Base-by-base conservation (phyloP, 306 rosid species). In the Carpinus fangiana region DNA sequence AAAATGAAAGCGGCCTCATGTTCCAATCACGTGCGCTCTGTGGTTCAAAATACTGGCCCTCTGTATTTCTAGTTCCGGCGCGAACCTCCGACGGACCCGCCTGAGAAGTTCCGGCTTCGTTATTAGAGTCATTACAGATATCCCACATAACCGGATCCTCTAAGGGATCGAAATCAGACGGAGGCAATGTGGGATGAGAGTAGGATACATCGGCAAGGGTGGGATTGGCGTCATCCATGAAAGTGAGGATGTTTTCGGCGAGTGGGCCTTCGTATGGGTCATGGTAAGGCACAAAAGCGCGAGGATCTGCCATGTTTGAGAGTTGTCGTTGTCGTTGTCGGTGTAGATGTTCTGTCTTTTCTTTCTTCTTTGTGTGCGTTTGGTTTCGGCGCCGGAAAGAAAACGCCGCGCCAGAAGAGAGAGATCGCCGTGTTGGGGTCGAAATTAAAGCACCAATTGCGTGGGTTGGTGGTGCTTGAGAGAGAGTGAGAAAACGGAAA, bases 221-320 rank as follows among this genome's bases (percentile, higher is more conserved):
- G 2, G 90, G 84, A 5, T 72, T 75, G 16, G 20, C 16, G 7
- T 76, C 77, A 12, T 79, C 76, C 70, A 13, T 12, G 1, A 71
- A 28, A 70, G 74, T 26, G 75, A 81, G 69, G 12, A 87, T 56
- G 26, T 48, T 69, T 1, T 80, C 82, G 45, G 53, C 21, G 18
- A 77, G 38, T 12, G 83, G 78, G 38, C 64, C 23, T 13, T 83
- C 86, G 12, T 80, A 74, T 0, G 76, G 73, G 51, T 82, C 87
- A 56, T 43, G 41, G 38, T 51, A 75, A 0, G 88, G 86, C 56
- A 82, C 70, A 53, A 45, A 17, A 16, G 67, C 76, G 13, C 57
- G 48, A 2, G 76, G 76, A 65, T 84, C 83, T n/a, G 85, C 89
- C 89, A 90, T 86, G 80, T 17, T 26, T 75, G 17, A 34, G 16